Evolutionary conservation across 2,329 filamentous ascomycete species (phyloP).

Genomic region (Laburnicola sp.): DNA sequence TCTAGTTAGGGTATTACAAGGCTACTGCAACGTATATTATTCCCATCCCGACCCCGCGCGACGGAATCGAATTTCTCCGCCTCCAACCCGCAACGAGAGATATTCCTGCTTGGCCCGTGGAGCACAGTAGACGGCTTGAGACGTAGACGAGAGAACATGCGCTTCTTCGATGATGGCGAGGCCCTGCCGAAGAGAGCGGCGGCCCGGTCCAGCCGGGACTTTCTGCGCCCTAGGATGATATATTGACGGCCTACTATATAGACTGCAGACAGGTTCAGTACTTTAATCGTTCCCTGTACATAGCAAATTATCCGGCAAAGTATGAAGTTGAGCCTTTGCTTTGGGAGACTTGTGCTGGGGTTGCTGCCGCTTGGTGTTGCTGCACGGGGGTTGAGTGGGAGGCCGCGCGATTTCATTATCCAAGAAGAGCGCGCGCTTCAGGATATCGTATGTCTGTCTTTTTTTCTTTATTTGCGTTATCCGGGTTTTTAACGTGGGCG

Average conservation of each 20-base stretch:
- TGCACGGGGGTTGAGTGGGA: conserved; percentile 51
- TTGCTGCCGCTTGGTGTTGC: background rate
- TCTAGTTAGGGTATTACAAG: too few species aligned
- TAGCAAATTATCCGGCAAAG: background rate
- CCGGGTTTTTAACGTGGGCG: background rate
- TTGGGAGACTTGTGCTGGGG: background rate
- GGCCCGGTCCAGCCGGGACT: background rate
- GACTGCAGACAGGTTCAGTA: background rate
- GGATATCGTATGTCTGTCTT: conserved; percentile 51
- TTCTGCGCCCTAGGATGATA: background rate
- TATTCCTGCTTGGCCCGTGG: background rate
- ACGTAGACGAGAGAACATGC: background rate
- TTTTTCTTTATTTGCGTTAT: background rate
- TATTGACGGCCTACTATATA: background rate
- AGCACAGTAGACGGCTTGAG: background rate
- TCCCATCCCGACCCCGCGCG: background rate
- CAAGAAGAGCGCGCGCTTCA: conserved; percentile 56
- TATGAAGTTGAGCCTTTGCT: background rate
- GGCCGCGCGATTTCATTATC: conserved; percentile 52
- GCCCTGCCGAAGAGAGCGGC: background rate
- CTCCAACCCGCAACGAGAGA: conserved; percentile 1
- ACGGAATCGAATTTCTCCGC: conserved; percentile 7
- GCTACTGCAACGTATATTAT: background rate
- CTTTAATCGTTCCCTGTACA: too few species aligned
- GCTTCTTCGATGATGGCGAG: background rate